A percentile compares a stretch with the other conserved stretches of the same genome.
Conservation (phyloP, 768 basidiomycete species). For the Lentinula sp. region DNA sequence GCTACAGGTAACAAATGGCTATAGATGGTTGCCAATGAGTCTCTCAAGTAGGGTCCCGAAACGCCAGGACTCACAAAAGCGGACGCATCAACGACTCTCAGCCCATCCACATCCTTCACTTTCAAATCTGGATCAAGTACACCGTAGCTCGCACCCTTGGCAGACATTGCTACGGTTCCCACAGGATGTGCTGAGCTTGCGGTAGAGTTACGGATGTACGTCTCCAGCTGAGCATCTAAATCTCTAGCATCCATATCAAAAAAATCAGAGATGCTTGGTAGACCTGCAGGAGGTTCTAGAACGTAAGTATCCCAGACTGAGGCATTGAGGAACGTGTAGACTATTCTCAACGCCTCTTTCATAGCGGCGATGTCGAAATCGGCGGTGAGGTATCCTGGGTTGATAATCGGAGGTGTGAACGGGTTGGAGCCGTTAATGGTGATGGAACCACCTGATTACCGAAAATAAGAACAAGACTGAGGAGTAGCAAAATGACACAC, state of each 20-base stretch:
- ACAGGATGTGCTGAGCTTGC: conserved; percentile 21
- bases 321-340: conserved; percentile 19
- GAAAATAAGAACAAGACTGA: background rate
- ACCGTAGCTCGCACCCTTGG: conserved; percentile 17
- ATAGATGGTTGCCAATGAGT: background rate
- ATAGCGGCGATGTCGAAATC: conserved; percentile 21
- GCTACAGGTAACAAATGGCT: conserved; percentile 2
- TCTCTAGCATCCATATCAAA: conserved; percentile 6
- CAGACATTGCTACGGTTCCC: conserved; percentile 24
- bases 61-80: conserved; percentile 20
- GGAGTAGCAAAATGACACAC: background rate
- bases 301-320: conserved; percentile 23
- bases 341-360: conserved; percentile 19
- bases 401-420: conserved; percentile 19
- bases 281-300: conserved; percentile 11
- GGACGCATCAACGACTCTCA: conserved; percentile 33
- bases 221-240: conserved; percentile 20
- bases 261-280: conserved; percentile 10
- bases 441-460: conserved; percentile 17
- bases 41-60: background rate
- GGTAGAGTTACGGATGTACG: conserved; percentile 15
- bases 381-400: conserved; percentile 16
- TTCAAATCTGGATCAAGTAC: conserved; percentile 28
- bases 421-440: conserved; percentile 21
- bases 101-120: conserved; percentile 25